Evolutionary conservation across 148 eudicot genomes (phyloP).

Genomic region (Vaccinium vitisidaea): DNA sequence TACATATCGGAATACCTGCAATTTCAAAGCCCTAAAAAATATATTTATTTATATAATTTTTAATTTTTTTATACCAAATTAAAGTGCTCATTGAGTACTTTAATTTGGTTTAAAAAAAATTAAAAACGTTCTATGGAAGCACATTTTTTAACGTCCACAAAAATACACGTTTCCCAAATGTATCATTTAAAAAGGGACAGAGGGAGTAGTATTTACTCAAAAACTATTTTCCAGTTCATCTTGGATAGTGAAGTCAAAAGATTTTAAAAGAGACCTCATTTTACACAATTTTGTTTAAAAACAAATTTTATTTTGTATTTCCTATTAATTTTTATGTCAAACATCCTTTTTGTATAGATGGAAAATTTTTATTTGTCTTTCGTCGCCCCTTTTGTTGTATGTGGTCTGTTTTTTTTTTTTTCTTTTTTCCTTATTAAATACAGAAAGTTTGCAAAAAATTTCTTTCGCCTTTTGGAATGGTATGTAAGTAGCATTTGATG

Average conservation of each 20-base stretch:
- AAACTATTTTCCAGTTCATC: neutral
- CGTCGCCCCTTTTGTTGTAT: neutral
- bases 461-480: neutral
- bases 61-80: too few species aligned
- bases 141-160: too few species aligned
- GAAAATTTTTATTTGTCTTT: neutral
- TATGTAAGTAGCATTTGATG: neutral
- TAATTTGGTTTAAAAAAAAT: too few species aligned
- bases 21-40: too few species aligned
- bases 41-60: too few species aligned
- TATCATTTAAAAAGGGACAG: too few species aligned
- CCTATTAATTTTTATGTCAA: neutral
- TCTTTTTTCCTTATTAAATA: neutral
- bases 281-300: neutral
- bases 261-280: neutral
- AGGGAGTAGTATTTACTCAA: neutral
- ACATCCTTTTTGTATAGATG: neutral
- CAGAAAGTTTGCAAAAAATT: neutral
- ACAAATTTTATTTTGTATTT: neutral
- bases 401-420: neutral
- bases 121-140: too few species aligned
- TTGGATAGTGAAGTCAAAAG: neutral
- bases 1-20: too few species aligned
- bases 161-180: too few species aligned
- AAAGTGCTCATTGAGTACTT: too few species aligned